Evolutionary conservation across 345 rosid species (phyloP).

Genomic region (Anacardium occidentale): DNA sequence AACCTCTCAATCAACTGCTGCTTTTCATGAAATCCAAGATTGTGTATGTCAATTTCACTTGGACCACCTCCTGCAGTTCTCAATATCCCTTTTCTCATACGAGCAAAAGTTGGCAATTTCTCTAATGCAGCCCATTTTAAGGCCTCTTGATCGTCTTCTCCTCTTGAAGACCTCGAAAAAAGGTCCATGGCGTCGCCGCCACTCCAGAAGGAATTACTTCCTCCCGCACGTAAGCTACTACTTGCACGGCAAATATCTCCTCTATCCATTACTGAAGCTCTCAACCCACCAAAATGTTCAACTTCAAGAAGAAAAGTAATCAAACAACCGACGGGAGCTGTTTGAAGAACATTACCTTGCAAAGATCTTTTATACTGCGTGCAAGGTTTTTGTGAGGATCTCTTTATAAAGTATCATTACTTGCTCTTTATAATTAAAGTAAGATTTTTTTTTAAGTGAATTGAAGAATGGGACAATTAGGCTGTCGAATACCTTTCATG

Average conservation of each 20-base stretch:
- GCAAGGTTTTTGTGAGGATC: too few relatives aligned
- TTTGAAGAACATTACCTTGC: too few relatives aligned
- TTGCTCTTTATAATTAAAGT: too few relatives aligned
- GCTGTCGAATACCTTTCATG: too few relatives aligned
- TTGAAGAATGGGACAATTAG: too few relatives aligned
- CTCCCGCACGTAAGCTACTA: conserved; percentile 20
- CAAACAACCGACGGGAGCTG: too few relatives aligned
- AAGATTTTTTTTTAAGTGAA: too few relatives aligned
- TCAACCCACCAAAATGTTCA: not conserved
- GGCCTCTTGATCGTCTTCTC: conserved; percentile 56
- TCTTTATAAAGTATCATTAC: too few relatives aligned
- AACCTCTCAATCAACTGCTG: conserved; percentile 35
- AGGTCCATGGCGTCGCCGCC: conserved; percentile 15
- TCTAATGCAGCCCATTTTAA: conserved; percentile 61
- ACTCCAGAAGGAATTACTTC: conserved; percentile 28
- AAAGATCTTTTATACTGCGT: too few relatives aligned
- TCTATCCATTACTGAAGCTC: conserved; percentile 16
- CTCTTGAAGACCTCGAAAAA: conserved; percentile 39
- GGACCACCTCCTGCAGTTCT: conserved; percentile 12
- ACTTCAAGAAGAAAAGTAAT: too few relatives aligned
- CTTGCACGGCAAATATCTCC: conserved; percentile 20
- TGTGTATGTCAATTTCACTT: conserved; percentile 35
- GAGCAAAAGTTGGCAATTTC: conserved; percentile 47
- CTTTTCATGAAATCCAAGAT: conserved; percentile 41
- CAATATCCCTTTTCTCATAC: conserved; percentile 43